These are phyloP conservation scores for Podospora anserina DNA, from an alignment of 495 filamentous ascomycete species.

Conservation along the genomic window DNA sequence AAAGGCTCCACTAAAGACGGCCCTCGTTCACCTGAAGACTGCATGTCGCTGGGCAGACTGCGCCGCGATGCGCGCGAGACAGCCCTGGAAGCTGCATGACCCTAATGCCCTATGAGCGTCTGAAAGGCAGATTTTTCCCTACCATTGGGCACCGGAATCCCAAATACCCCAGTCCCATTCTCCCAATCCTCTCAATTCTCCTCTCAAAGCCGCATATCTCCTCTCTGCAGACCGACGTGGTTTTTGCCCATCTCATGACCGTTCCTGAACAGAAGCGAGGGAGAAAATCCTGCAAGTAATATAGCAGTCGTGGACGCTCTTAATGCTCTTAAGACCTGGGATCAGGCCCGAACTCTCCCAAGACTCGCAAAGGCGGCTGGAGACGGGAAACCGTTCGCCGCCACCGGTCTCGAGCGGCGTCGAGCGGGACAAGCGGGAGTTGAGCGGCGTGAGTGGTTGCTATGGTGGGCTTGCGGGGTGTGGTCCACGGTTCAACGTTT, in stretches of 20 bases:
- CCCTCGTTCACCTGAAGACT: constrained; percentile 11
- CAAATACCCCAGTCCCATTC: constrained; percentile 16
- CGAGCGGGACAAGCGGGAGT: constrained; percentile 13
- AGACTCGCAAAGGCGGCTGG: constrained; percentile 11
- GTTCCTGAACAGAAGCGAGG: not conserved
- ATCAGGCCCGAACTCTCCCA: not conserved
- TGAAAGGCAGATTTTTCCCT: constrained; percentile 25
- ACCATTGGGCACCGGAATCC: constrained; percentile 35
- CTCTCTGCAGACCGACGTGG: not conserved
- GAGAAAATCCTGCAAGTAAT: not conserved
- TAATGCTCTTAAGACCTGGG: constrained; percentile 10
- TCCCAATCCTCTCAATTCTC: constrained; percentile 4
- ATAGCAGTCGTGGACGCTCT: not conserved
- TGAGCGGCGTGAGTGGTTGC: constrained; percentile 13
- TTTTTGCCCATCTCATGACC: not conserved
- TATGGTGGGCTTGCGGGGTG: constrained; percentile 1
- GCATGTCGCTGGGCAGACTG: constrained; percentile 25
- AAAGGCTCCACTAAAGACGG: not conserved
- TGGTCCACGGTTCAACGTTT: not conserved
- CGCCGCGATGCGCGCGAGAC: constrained; percentile 33
- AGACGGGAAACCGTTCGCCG: constrained; percentile 16
- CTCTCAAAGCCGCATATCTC: too few species aligned
- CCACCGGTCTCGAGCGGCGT: constrained; percentile 17
- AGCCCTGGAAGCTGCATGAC: constrained; percentile 35
- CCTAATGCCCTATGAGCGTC: constrained; percentile 36